Evolutionary conservation across 345 rosid genomes (phyloP).

Genomic region (Raphanus raphanistrum): DNA sequence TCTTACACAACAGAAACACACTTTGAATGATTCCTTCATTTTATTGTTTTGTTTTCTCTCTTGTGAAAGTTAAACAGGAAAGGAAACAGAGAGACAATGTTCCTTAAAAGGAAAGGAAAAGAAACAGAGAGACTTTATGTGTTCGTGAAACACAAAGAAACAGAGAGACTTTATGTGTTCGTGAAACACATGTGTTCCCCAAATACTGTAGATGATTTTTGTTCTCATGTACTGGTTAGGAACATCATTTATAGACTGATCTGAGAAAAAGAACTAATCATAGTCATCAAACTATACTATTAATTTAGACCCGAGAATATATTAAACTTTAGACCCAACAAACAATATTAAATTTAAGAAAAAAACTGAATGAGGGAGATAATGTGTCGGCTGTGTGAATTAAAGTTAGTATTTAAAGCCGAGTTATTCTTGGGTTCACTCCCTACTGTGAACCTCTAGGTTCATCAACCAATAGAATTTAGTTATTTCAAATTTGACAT

Average conservation of each 20-base stretch:
- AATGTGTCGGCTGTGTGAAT: neutral
- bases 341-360: too few species aligned
- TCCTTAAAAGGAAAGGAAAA: neutral
- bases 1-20: conserved; percentile 57
- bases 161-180: conserved; percentile 1
- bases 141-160: conserved; percentile 20
- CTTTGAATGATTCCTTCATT: conserved; percentile 37
- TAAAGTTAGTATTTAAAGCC: neutral
- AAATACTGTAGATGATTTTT: neutral
- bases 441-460: too few species aligned
- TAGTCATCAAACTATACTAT: neutral
- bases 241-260: neutral
- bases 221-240: neutral
- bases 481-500: too few species aligned
- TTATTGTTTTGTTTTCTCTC: neutral
- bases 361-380: neutral
- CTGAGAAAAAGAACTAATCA: neutral
- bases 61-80: conserved; percentile 1
- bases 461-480: too few species aligned
- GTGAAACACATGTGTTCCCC: conserved; percentile 10
- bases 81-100: conserved; percentile 17
- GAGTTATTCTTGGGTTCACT: too few species aligned
- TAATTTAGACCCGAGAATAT: neutral
- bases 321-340: too few species aligned
- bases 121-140: neutral